These are phyloP conservation scores for Plantago elongata DNA, from an alignment of 257 asterid genomes.

Conservation along the genomic window DNA sequence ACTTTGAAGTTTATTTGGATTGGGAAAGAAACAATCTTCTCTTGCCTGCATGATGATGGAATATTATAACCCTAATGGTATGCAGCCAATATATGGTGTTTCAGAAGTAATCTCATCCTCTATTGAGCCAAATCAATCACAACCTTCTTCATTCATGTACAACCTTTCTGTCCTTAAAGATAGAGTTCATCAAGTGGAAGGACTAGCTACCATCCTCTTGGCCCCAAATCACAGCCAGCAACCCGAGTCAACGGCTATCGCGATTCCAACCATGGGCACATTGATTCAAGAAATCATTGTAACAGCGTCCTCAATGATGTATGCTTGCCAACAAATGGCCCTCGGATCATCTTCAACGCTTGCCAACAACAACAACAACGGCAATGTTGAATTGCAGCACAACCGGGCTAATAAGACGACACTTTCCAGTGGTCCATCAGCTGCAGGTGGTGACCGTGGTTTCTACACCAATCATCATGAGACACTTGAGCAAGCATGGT, in stretches of 20 bases:
- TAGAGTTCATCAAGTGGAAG: conserved; percentile 55
- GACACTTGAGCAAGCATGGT: conserved; percentile 29
- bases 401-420: background rate
- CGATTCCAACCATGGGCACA: conserved; percentile 48
- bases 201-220: conserved; percentile 42
- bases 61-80: conserved; percentile 33
- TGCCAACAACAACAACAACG: background rate
- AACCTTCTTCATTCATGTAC: conserved; percentile 43
- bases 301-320: conserved; percentile 71
- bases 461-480: conserved; percentile 28
- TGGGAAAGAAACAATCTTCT: background rate
- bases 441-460: conserved; percentile 5
- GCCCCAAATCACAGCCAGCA: conserved; percentile 25
- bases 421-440: background rate
- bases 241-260: conserved; percentile 41
- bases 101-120: conserved; percentile 24
- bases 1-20: conserved; percentile 6
- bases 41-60: conserved; percentile 35
- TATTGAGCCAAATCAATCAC: conserved; percentile 25
- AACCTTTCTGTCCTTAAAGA: conserved; percentile 58
- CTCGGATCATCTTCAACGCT: conserved; percentile 17
- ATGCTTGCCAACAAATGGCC: conserved; percentile 59
- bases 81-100: conserved; percentile 26
- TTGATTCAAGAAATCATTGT: conserved; percentile 73
- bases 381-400: background rate